Evolutionary conservation across 495 filamentous ascomycete species (phyloP).

Genomic region (Neurospora discreta): DNA sequence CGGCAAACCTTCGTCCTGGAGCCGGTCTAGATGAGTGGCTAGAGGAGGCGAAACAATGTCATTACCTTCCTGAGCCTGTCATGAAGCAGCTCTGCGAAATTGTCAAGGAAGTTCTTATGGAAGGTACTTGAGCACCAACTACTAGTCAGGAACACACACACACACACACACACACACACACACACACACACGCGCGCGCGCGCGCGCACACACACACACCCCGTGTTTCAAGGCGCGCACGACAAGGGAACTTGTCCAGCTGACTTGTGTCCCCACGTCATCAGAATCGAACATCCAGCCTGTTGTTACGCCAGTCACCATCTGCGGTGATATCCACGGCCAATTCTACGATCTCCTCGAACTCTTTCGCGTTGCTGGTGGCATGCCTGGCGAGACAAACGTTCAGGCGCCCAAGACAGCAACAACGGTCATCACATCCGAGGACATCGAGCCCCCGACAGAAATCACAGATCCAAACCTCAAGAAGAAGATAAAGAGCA

Average conservation of each 20-base stretch:
- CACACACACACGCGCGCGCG: no score
- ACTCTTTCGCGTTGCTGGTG: conserved; percentile 90
- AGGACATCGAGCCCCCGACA: conserved; percentile 77
- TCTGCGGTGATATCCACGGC: conserved; percentile 97
- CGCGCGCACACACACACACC: background rate
- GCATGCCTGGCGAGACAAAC: conserved; percentile 74
- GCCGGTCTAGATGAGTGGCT: conserved; percentile 95
- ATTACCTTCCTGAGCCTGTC: conserved; percentile 85
- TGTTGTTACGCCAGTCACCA: conserved; percentile 89
- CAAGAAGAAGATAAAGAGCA: conserved; percentile 62
- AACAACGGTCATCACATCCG: conserved; percentile 61
- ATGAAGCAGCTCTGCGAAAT: conserved; percentile 99
- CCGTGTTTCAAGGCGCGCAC: background rate
- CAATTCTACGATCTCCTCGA: conserved; percentile 98
- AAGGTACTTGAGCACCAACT: conserved; percentile 45
- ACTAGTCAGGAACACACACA: background rate
- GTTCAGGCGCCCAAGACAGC: conserved; percentile 52
- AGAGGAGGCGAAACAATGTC: conserved; percentile 87
- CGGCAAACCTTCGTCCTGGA: conserved; percentile 68
- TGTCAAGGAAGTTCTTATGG: conserved; percentile 97
- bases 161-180: background rate
- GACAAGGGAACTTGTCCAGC: background rate
- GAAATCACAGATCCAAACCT: conserved; percentile 76
- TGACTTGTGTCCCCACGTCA: background rate
- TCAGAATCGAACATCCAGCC: conserved; percentile 96